A percentile compares a stretch with the other conserved stretches of the same genome.
Evolutionary conservation across 1,284 basidiomycete genomes (phyloP).

Genomic region (Cyathus pygmaeus): DNA sequence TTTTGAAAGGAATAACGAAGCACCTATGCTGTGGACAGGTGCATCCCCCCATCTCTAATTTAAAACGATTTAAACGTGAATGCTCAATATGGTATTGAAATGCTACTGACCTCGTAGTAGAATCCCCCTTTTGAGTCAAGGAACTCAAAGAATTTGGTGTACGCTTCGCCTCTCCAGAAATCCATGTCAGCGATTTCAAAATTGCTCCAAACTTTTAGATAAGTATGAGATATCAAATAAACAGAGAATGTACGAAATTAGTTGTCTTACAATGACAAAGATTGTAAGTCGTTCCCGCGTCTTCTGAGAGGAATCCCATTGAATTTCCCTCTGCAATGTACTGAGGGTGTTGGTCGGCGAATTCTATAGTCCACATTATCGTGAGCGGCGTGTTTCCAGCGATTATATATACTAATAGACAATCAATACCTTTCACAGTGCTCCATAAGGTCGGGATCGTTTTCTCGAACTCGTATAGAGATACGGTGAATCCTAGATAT

Average conservation of each 20-base stretch:
- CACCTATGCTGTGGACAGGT: slow-evolving; percentile 82
- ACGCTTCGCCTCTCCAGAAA: slow-evolving; percentile 69
- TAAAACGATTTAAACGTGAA: not conserved
- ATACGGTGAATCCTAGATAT: slow-evolving; percentile 67
- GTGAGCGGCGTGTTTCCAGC: not conserved
- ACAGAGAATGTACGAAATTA: slow-evolving; percentile 1
- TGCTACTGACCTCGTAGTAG: slow-evolving; percentile 71
- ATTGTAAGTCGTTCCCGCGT: slow-evolving; percentile 74
- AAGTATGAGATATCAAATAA: not conserved
- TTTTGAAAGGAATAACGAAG: slow-evolving; percentile 68
- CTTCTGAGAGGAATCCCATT: slow-evolving; percentile 74
- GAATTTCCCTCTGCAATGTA: slow-evolving; percentile 73
- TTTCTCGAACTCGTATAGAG: slow-evolving; percentile 78
- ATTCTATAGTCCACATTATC: slow-evolving; percentile 53
- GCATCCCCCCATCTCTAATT: slow-evolving; percentile 80
- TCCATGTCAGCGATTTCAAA: slow-evolving; percentile 81
- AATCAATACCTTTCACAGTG: slow-evolving; percentile 58
- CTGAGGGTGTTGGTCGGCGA: slow-evolving; percentile 69
- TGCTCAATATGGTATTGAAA: not conserved
- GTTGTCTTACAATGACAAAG: slow-evolving; percentile 75
- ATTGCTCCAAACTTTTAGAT: slow-evolving; percentile 73
- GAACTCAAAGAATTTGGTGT: slow-evolving; percentile 77
- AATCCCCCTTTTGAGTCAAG: slow-evolving; percentile 81
- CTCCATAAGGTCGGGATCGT: slow-evolving; percentile 84
- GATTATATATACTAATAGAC: too few species aligned